phyloP scores from a whole-genome alignment of 2,329 filamentous ascomycete species.

The Thelonectria olida region DNA sequence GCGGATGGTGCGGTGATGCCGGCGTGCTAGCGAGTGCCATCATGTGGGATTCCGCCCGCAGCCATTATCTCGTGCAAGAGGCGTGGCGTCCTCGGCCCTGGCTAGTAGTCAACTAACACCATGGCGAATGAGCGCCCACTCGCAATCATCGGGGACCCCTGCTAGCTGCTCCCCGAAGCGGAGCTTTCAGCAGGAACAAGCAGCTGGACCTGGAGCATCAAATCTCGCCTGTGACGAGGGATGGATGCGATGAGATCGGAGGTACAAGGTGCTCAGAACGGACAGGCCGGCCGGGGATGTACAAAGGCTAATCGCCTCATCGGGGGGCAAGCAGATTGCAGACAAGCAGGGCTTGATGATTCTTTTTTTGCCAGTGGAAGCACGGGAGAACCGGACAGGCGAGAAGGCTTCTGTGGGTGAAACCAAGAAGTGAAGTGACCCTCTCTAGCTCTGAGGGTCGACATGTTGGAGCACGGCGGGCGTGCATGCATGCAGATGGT shows the following conservation, averaged over 20 bases:
- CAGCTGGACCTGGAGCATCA: constrained; percentile 32
- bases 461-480: constrained; percentile 7
- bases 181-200: constrained; percentile 28
- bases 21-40: constrained; percentile 32
- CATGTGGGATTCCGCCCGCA: neutral
- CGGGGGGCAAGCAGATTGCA: neutral
- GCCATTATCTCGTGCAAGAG: neutral
- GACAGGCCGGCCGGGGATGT: constrained; percentile 9
- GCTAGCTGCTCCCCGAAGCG: constrained; percentile 33
- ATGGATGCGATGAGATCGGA: constrained; percentile 34
- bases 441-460: too few species aligned
- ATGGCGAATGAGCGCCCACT: constrained; percentile 19
- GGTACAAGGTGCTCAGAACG: constrained; percentile 15
- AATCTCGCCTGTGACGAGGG: constrained; percentile 37
- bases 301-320: constrained; percentile 15
- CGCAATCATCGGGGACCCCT: constrained; percentile 24
- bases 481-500: neutral
- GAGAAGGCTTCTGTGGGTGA: constrained; percentile 4
- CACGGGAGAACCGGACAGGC: neutral
- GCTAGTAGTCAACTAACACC: constrained; percentile 21
- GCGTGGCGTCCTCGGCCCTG: neutral
- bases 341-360: too few species aligned
- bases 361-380: neutral
- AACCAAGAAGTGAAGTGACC: neutral
- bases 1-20: constrained; percentile 25